phyloP scores from a whole-genome alignment of 1,284 basidiomycete genomes.

The Apiotrichum montevideense region DNA sequence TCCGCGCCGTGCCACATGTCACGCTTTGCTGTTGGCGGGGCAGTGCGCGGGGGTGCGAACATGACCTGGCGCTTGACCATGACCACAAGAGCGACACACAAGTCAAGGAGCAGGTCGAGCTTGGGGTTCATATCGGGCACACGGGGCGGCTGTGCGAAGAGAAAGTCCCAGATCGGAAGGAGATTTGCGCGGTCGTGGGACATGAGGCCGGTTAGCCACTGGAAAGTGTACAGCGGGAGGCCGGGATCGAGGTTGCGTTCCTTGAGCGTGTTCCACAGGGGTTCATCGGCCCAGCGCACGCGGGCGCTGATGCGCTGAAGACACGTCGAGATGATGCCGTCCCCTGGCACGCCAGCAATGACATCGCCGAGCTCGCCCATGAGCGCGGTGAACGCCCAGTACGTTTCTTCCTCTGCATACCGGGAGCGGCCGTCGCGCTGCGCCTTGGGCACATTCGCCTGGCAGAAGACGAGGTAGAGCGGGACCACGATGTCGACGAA shows the following conservation, averaged over 20 bases:
- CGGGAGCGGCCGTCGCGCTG: slow-evolving; percentile 1
- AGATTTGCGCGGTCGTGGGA: slow-evolving; percentile 27
- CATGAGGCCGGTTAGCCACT: slow-evolving; percentile 35
- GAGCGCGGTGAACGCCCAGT: slow-evolving; percentile 38
- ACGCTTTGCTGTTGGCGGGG: slow-evolving; percentile 4
- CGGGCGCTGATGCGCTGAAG: slow-evolving; percentile 26
- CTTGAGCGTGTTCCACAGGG: slow-evolving; percentile 22
- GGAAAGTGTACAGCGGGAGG: slow-evolving; percentile 32
- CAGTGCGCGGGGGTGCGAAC: slow-evolving; percentile 3
- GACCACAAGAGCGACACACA: slow-evolving; percentile 38
- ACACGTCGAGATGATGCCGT: slow-evolving; percentile 10
- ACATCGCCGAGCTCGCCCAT: slow-evolving; percentile 30
- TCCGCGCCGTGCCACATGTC: slow-evolving; percentile 12
- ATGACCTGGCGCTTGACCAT: slow-evolving; percentile 25
- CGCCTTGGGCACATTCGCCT: slow-evolving; percentile 6
- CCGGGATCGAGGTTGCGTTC: slow-evolving; percentile 34
- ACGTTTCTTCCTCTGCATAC: slow-evolving; percentile 42
- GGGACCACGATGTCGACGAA: slow-evolving; percentile 41
- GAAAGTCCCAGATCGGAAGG: slow-evolving; percentile 38
- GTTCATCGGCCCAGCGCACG: slow-evolving; percentile 38
- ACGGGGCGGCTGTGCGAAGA: slow-evolving; percentile 34
- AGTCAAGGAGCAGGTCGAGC: slow-evolving; percentile 35
- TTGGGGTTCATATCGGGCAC: slow-evolving; percentile 26
- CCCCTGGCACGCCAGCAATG: slow-evolving; percentile 11
- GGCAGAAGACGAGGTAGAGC: slow-evolving; percentile 40